phyloP scores from a whole-genome alignment of 1,139 yeast genomes.

The Pneumocystis jirovecii region DNA sequence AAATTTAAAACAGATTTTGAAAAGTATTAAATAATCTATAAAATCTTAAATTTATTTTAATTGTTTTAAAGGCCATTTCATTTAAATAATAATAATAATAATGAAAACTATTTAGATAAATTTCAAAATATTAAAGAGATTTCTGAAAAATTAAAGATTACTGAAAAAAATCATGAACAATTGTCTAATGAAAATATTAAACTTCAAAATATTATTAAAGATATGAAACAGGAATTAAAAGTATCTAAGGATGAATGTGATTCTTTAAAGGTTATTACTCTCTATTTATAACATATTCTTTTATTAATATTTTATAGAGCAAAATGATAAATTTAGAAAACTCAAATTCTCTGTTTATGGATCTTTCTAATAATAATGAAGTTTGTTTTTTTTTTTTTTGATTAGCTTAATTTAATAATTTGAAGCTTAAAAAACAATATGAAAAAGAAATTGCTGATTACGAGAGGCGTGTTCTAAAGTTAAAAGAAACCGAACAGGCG shows the following conservation, averaged over 20 bases:
- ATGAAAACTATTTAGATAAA: not conserved
- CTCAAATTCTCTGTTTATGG: not conserved
- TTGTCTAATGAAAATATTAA: not conserved
- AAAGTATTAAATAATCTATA: not conserved
- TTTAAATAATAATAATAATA: not conserved
- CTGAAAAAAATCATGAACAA: not conserved
- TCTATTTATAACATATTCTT: not conserved
- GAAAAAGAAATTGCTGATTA: not conserved
- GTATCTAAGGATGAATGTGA: not conserved
- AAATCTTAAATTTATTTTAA: not conserved
- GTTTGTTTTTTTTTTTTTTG: not conserved
- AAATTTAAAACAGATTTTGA: not conserved
- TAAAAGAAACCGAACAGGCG: not conserved
- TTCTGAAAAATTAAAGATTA: not conserved
- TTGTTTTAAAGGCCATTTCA: not conserved
- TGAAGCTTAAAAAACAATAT: constrained; percentile 1
- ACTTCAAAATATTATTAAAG: not conserved
- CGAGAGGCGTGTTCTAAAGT: not conserved
- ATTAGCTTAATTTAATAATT: not conserved
- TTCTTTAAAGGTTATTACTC: not conserved
- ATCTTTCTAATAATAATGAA: not conserved
- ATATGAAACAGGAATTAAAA: not conserved
- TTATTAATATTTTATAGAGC: not conserved
- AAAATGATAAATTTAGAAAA: not conserved
- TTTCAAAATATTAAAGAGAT: not conserved